phyloP scores from a whole-genome alignment of 768 basidiomycete genomes.

The Kwoniella shandongensis region DNA sequence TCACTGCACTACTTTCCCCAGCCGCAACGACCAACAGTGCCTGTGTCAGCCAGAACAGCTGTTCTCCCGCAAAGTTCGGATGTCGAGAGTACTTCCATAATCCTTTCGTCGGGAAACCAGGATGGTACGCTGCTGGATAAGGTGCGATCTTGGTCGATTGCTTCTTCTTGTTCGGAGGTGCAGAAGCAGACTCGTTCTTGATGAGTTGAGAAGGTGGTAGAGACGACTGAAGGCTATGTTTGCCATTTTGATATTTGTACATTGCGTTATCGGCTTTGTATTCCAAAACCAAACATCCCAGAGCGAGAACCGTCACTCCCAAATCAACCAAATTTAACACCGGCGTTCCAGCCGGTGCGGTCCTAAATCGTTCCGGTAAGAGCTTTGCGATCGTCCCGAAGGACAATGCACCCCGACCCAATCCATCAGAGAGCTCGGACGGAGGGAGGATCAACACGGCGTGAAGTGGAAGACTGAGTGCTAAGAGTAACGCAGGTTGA shows the following conservation, averaged over 20 bases:
- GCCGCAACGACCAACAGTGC: slow-evolving; percentile 46
- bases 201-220: slow-evolving; percentile 9
- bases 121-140: slow-evolving; percentile 52
- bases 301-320: slow-evolving; percentile 61
- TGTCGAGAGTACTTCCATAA: slow-evolving; percentile 85
- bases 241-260: slow-evolving; percentile 73
- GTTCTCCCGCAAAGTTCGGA: slow-evolving; percentile 91
- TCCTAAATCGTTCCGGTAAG: slow-evolving; percentile 17
- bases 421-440: slow-evolving; percentile 25
- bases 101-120: slow-evolving; percentile 82
- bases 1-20: slow-evolving; percentile 35
- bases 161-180: slow-evolving; percentile 63
- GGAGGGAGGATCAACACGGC: slow-evolving; percentile 51
- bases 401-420: slow-evolving; percentile 11
- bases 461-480: slow-evolving; percentile 57
- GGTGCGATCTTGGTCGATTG: slow-evolving; percentile 33
- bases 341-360: slow-evolving; percentile 55
- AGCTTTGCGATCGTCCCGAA: slow-evolving; percentile 19
- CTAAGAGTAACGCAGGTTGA: slow-evolving; percentile 78
- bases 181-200: slow-evolving; percentile 62
- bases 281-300: slow-evolving; percentile 66
- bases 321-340: slow-evolving; percentile 67
- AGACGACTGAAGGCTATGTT: slow-evolving; percentile 60
- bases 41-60: slow-evolving; percentile 63
- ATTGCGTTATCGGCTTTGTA: slow-evolving; percentile 91